Conservation (phyloP, 1,284 basidiomycete species). For the Cystobasidiaceae sp. region DNA sequence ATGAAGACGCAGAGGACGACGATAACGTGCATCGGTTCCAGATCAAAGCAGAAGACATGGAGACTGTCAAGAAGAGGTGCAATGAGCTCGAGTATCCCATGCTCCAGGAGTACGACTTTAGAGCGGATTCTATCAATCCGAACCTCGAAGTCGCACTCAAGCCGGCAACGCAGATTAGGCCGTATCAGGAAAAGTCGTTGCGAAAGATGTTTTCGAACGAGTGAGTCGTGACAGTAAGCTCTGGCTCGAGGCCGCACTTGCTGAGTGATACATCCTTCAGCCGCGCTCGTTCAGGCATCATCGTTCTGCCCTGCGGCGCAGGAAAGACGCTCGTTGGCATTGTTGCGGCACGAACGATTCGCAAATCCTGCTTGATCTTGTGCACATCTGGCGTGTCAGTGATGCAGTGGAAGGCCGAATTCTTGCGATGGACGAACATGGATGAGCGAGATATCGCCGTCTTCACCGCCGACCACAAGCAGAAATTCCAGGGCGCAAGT, state of each 20-base stretch:
- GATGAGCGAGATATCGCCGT: slow-evolving; percentile 90
- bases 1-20: slow-evolving; percentile 86
- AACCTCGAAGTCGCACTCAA: slow-evolving; percentile 96
- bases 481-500: slow-evolving; percentile 90
- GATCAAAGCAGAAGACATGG: slow-evolving; percentile 84
- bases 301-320: slow-evolving; percentile 95
- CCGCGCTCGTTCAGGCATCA: slow-evolving; percentile 94
- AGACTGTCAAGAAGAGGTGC: slow-evolving; percentile 56
- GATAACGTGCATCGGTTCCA: slow-evolving; percentile 93
- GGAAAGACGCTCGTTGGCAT: slow-evolving; percentile 99
- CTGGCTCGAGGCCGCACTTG: not conserved
- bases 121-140: slow-evolving; percentile 87
- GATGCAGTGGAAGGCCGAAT: slow-evolving; percentile 96
- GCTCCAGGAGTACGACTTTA: slow-evolving; percentile 96
- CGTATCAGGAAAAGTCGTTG: slow-evolving; percentile 93
- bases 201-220: slow-evolving; percentile 99
- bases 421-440: slow-evolving; percentile 95
- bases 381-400: slow-evolving; percentile 96
- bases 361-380: slow-evolving; percentile 96
- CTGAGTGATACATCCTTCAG: slow-evolving; percentile 49
- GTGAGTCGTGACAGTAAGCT: slow-evolving; percentile 52
- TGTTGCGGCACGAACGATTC: slow-evolving; percentile 97
- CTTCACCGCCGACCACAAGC: slow-evolving; percentile 93
- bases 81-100: slow-evolving; percentile 93
- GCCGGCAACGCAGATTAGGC: slow-evolving; percentile 88